These are phyloP conservation scores for Trifolium pratense DNA, from an alignment of 306 rosid species.

Conservation along the genomic window DNA sequence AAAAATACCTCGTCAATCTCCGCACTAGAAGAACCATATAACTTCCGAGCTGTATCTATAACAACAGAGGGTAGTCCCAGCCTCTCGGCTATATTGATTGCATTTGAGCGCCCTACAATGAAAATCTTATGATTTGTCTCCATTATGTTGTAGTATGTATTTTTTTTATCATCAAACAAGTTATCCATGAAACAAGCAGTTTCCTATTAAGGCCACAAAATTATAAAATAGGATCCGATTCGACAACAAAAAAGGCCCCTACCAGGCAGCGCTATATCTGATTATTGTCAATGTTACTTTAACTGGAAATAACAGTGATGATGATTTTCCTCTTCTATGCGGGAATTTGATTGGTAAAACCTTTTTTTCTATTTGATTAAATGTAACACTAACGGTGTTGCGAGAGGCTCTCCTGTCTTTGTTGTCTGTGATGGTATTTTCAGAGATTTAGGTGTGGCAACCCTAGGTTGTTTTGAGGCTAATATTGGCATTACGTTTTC, in stretches of 20 bases:
- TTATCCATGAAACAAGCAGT: constrained; percentile 25
- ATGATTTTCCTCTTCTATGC: background rate
- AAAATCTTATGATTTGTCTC: constrained; percentile 32
- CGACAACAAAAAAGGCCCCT: background rate
- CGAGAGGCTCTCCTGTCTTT: background rate
- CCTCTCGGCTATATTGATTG: constrained; percentile 89
- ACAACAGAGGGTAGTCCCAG: constrained; percentile 73
- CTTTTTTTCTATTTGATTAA: background rate
- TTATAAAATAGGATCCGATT: background rate
- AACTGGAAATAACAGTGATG: background rate
- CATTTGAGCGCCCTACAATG: constrained; percentile 87
- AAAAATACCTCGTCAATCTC: constrained; percentile 88
- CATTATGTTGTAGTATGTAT: background rate
- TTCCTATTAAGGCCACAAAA: constrained; percentile 7
- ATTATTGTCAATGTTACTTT: background rate
- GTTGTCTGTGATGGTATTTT: background rate
- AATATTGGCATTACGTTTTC: background rate
- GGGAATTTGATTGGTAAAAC: background rate
- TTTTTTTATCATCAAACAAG: background rate
- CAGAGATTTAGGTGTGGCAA: background rate
- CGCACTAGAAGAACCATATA: constrained; percentile 90
- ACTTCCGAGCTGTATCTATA: constrained; percentile 72
- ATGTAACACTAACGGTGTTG: background rate
- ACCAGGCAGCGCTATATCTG: background rate
- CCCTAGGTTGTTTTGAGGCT: background rate